phyloP scores from a whole-genome alignment of 129 eudicot species.

The Apium graveolens region DNA sequence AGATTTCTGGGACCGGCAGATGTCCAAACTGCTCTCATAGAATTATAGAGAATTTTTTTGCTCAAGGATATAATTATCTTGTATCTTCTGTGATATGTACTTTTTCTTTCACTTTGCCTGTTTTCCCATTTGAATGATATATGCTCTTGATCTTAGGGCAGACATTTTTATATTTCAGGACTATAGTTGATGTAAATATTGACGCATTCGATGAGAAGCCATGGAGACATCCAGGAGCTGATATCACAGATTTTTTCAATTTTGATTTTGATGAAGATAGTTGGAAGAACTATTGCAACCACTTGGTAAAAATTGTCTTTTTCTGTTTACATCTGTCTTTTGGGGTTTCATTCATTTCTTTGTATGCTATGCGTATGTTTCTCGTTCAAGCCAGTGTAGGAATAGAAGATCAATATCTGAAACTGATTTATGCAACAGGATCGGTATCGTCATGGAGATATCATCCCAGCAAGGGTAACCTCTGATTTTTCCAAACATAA shows the following conservation, averaged over 20 bases:
- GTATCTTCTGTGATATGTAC: background rate
- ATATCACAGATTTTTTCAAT: constrained; percentile 68
- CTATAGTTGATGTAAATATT: constrained; percentile 59
- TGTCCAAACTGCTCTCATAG: background rate
- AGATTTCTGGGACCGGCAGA: background rate
- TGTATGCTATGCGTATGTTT: background rate
- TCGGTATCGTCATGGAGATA: constrained; percentile 31
- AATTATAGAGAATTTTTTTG: no score
- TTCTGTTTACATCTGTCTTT: constrained; percentile 2
- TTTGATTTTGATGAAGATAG: constrained; percentile 64
- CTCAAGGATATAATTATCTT: background rate
- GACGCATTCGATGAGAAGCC: constrained; percentile 48
- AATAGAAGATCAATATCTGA: background rate
- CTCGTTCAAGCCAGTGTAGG: constrained; percentile 10
- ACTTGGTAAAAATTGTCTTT: constrained; percentile 36
- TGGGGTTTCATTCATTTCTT: background rate
- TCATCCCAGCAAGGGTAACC: constrained; percentile 11
- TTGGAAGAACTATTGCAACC: constrained; percentile 65
- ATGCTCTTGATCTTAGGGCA: constrained; percentile 4
- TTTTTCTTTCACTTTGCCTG: background rate
- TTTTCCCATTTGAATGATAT: background rate
- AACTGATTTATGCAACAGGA: constrained; percentile 31
- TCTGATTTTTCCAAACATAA: constrained; percentile 15
- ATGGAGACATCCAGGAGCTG: constrained; percentile 59
- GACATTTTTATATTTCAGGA: constrained; percentile 37